phyloP scores from a whole-genome alignment of 2,329 filamentous ascomycete genomes.

The Thermochaetoides dissita region DNA sequence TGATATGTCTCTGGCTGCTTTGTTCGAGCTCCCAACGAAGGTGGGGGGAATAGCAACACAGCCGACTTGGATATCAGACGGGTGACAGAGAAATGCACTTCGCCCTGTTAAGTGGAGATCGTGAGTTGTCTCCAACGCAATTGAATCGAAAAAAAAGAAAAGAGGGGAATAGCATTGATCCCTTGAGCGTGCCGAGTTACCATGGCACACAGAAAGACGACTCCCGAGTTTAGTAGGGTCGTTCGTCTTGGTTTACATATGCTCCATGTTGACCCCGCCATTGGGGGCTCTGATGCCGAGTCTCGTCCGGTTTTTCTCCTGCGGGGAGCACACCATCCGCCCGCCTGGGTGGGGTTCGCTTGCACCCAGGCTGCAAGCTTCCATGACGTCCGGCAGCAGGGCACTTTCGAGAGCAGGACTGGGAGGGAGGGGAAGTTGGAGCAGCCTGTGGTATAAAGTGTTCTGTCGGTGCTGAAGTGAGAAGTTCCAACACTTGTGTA shows the following conservation, averaged over 20 bases:
- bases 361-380: neutral
- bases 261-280: too few relatives aligned
- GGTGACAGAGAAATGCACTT: too few relatives aligned
- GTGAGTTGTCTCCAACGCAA: neutral
- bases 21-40: too few relatives aligned
- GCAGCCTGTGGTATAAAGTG: neutral
- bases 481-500: too few relatives aligned
- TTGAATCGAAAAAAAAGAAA: neutral
- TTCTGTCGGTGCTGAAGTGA: too few relatives aligned
- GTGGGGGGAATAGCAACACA: too few relatives aligned
- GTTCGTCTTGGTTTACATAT: too few relatives aligned
- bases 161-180: too few relatives aligned
- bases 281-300: constrained; percentile 10
- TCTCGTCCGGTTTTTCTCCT: constrained; percentile 17
- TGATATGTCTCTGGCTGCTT: too few relatives aligned
- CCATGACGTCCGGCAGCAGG: neutral
- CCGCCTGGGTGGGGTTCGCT: neutral
- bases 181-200: neutral
- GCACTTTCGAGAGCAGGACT: neutral
- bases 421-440: neutral
- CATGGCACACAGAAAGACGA: constrained; percentile 3
- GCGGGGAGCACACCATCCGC: constrained; percentile 6
- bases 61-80: too few relatives aligned
- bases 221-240: too few relatives aligned
- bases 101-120: too few relatives aligned